Conservation (phyloP, 2,329 filamentous ascomycete genomes). For the Periconia digitata region DNA sequence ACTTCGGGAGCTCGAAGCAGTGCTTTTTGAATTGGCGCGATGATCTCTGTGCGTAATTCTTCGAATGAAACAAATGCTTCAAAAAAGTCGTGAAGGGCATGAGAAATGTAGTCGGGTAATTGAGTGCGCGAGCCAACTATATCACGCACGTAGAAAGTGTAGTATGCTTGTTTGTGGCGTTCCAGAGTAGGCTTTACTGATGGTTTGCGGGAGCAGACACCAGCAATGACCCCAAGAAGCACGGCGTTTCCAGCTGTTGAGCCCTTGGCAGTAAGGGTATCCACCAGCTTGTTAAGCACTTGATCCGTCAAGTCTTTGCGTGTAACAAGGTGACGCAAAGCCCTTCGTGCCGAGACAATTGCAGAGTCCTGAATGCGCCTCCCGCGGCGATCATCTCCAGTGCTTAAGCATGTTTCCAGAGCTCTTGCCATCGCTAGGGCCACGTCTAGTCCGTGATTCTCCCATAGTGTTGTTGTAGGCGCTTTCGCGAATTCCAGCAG, state of each 20-base stretch:
- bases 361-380: constrained; percentile 71
- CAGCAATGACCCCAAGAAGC: constrained; percentile 82
- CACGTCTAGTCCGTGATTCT: constrained; percentile 65
- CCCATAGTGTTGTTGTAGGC: constrained; percentile 58
- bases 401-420: constrained; percentile 74
- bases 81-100: constrained; percentile 81
- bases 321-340: constrained; percentile 72
- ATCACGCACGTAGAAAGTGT: constrained; percentile 82
- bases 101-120: constrained; percentile 71
- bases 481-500: constrained; percentile 69
- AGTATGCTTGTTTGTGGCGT: constrained; percentile 69
- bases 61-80: constrained; percentile 69
- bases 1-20: constrained; percentile 88
- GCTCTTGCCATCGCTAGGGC: constrained; percentile 70
- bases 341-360: constrained; percentile 75
- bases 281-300: constrained; percentile 64
- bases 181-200: constrained; percentile 64
- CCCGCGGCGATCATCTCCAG: constrained; percentile 25
- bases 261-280: constrained; percentile 69
- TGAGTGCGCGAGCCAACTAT: constrained; percentile 75
- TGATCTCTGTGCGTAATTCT: constrained; percentile 73
- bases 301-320: constrained; percentile 58
- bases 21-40: constrained; percentile 84
- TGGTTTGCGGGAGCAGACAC: constrained; percentile 75
- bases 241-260: constrained; percentile 71